These are phyloP conservation scores for Kwoniella bestiolae DNA, from an alignment of 768 basidiomycete genomes.

Conservation along the genomic window DNA sequence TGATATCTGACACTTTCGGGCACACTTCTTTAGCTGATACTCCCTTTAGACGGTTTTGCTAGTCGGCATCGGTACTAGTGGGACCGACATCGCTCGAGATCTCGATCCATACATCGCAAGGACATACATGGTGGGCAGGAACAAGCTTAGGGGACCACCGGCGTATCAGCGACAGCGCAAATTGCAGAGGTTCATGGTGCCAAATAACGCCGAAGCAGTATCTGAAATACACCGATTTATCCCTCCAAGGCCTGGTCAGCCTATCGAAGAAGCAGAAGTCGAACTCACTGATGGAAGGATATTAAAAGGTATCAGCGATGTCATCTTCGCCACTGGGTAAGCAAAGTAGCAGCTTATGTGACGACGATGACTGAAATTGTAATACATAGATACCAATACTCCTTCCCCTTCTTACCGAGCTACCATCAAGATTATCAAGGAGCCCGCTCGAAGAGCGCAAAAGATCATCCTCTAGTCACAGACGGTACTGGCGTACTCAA, in stretches of 20 bases:
- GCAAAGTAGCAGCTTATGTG: constrained; percentile 13
- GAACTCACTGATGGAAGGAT: constrained; percentile 60
- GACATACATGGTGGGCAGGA: constrained; percentile 55
- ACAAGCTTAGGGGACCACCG: constrained; percentile 31
- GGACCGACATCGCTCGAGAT: constrained; percentile 59
- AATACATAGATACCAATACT: constrained; percentile 46
- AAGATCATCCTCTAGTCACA: constrained; percentile 52
- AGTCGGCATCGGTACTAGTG: constrained; percentile 60
- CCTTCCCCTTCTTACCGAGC: constrained; percentile 60
- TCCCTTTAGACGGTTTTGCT: constrained; percentile 58
- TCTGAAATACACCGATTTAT: constrained; percentile 60
- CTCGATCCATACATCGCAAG: constrained; percentile 52
- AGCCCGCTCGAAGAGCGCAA: neutral
- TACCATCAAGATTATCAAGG: constrained; percentile 48
- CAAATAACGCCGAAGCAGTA: constrained; percentile 51
- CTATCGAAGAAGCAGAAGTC: constrained; percentile 53
- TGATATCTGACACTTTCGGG: neutral
- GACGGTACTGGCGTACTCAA: constrained; percentile 60
- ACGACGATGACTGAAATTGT: neutral
- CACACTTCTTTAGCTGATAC: constrained; percentile 20
- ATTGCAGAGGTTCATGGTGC: constrained; percentile 29
- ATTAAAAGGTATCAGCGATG: constrained; percentile 57
- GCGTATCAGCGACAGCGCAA: constrained; percentile 29
- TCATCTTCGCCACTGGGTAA: constrained; percentile 60
- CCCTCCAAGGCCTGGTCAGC: constrained; percentile 36